Evolutionary conservation across 176 grass and related monocot genomes (phyloP).

Genomic region (Echinochloa phyllopogon): DNA sequence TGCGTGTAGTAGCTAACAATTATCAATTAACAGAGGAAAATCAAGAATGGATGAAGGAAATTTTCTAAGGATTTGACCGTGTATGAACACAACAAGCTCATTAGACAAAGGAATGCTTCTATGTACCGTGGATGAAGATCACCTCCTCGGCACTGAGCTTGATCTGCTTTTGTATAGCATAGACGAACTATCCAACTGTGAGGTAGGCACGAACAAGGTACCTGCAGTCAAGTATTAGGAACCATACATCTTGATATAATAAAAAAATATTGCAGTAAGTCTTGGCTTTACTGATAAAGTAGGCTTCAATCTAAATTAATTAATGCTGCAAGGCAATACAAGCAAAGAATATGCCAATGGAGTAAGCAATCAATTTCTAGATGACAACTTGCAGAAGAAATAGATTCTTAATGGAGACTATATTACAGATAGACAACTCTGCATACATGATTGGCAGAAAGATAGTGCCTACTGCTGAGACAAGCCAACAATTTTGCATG

Average conservation of each 20-base stretch:
- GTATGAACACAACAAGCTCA: too few relatives aligned
- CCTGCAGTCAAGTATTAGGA: slow-evolving; percentile 16
- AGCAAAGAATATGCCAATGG: slow-evolving; percentile 22
- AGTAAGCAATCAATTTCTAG: slow-evolving; percentile 3
- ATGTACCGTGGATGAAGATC: slow-evolving; percentile 84
- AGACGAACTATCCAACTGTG: slow-evolving; percentile 91
- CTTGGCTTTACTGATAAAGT: background rate
- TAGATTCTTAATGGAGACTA: background rate
- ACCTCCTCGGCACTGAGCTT: slow-evolving; percentile 94
- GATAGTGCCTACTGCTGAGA: background rate
- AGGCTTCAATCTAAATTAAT: background rate
- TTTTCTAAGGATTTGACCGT: too few relatives aligned
- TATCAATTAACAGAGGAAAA: too few relatives aligned
- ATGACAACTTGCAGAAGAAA: slow-evolving; percentile 8
- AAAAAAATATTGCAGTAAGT: background rate
- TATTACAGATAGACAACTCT: background rate
- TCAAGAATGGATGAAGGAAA: too few relatives aligned
- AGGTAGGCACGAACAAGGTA: slow-evolving; percentile 93
- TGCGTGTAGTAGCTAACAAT: too few relatives aligned
- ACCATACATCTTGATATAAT: background rate
- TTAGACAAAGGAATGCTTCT: background rate
- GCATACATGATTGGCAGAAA: background rate
- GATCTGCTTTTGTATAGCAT: slow-evolving; percentile 89
- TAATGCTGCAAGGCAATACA: background rate
- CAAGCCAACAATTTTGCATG: slow-evolving; percentile 7